Percentiles rank a stretch among this genome's conserved stretches.
Evolutionary conservation across 352 stramenopile species (phyloP).

Genomic region (Globisporangium alternatum): DNA sequence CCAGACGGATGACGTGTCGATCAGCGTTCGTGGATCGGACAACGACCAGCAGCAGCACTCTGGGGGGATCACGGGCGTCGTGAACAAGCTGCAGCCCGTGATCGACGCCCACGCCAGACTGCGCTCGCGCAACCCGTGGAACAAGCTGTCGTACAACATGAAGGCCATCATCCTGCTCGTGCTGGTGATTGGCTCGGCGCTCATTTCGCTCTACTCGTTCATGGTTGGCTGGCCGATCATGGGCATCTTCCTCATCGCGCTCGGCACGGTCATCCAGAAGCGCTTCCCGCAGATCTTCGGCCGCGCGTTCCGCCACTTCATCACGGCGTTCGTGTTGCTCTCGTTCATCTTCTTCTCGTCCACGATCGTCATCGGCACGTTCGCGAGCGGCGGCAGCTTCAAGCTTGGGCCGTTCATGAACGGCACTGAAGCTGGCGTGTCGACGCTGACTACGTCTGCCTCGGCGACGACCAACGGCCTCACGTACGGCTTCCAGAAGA

Average conservation of each 20-base stretch:
- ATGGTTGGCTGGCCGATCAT: conserved; percentile 75
- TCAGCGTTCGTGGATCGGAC: conserved; percentile 22
- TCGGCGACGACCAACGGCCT: conserved; percentile 42
- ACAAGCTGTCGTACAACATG: conserved; percentile 37
- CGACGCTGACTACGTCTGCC: conserved; percentile 22
- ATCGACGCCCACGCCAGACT: conserved; percentile 32
- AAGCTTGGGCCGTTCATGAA: conserved; percentile 47
- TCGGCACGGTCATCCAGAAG: conserved; percentile 62
- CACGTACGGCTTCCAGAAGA: conserved; percentile 42
- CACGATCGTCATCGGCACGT: conserved; percentile 72
- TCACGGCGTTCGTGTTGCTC: conserved; percentile 66
- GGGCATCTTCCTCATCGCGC: conserved; percentile 60
- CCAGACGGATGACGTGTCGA: conserved; percentile 25
- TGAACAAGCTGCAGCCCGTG: conserved; percentile 33
- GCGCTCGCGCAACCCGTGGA: conserved; percentile 53
- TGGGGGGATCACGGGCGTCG: conserved; percentile 1
- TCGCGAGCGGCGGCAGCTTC: conserved; percentile 57
- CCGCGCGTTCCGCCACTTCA: conserved; percentile 67
- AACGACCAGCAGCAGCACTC: conserved; percentile 7
- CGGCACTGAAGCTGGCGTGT: conserved; percentile 28
- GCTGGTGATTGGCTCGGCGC: conserved; percentile 47
- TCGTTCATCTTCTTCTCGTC: conserved; percentile 84
- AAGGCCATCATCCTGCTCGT: conserved; percentile 50
- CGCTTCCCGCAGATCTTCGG: conserved; percentile 80
- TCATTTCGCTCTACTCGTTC: conserved; percentile 61